phyloP scores from a whole-genome alignment of 768 basidiomycete genomes.

The Clathrus columnatus region DNA sequence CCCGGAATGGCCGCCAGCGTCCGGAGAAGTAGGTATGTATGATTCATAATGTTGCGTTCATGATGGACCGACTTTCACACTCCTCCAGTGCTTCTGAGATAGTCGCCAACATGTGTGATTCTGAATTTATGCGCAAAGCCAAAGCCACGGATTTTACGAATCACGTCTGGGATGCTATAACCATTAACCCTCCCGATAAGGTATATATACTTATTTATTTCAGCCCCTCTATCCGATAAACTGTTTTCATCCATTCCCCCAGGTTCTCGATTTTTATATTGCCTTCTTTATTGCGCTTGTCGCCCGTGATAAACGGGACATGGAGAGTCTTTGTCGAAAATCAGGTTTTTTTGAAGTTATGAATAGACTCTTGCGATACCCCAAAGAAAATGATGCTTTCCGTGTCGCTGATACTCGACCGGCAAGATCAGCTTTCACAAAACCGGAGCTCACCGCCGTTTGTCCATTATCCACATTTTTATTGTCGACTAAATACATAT shows the following conservation, averaged over 20 bases:
- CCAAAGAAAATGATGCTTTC: constrained; percentile 12
- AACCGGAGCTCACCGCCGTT: constrained; percentile 51
- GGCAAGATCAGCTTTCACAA: constrained; percentile 43
- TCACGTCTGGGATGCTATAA: constrained; percentile 60
- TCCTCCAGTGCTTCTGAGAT: constrained; percentile 62
- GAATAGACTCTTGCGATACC: constrained; percentile 17
- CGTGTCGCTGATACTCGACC: constrained; percentile 33
- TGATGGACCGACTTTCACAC: not conserved
- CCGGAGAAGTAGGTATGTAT: constrained; percentile 55
- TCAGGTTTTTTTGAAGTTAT: constrained; percentile 23
- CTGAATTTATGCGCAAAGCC: constrained; percentile 70
- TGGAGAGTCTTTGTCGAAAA: constrained; percentile 43
- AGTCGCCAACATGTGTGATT: constrained; percentile 60
- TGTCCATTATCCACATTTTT: constrained; percentile 17
- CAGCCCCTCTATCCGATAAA: not conserved
- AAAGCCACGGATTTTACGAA: constrained; percentile 66
- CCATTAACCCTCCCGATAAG: constrained; percentile 54
- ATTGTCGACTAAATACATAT: not conserved
- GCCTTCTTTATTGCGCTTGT: constrained; percentile 54
- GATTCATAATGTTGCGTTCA: not conserved
- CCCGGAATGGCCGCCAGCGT: constrained; percentile 38
- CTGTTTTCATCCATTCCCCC: not conserved
- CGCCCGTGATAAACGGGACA: constrained; percentile 46
- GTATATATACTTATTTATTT: constrained; percentile 21
- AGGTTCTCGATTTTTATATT: constrained; percentile 61